Evolutionary conservation across 2,329 filamentous ascomycete genomes (phyloP).

Genomic region (Neonectria hederae): DNA sequence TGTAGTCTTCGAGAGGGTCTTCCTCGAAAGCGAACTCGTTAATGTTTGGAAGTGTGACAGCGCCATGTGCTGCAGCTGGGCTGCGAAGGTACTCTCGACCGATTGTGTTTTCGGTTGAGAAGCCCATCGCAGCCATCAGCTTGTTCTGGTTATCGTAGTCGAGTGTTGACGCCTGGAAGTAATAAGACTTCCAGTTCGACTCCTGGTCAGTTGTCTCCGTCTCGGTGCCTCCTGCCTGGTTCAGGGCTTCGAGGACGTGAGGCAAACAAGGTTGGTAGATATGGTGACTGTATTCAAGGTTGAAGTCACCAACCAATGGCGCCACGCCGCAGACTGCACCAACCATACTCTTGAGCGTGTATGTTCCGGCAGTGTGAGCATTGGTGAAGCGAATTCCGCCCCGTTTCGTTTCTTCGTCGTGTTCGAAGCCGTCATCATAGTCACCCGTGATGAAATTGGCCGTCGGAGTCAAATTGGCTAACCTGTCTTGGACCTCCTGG

Average conservation of each 20-base stretch:
- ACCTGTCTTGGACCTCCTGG: slow-evolving; percentile 39
- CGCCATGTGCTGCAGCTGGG: slow-evolving; percentile 43
- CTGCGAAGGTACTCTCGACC: slow-evolving; percentile 44
- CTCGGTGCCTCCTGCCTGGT: slow-evolving; percentile 31
- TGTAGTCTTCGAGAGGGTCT: slow-evolving; percentile 44
- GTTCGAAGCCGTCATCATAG: slow-evolving; percentile 48
- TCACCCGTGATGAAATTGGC: slow-evolving; percentile 50
- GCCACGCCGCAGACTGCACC: slow-evolving; percentile 55
- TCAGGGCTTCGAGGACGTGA: slow-evolving; percentile 50
- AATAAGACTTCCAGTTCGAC: slow-evolving; percentile 46
- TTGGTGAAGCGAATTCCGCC: slow-evolving; percentile 55
- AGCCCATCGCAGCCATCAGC: slow-evolving; percentile 47
- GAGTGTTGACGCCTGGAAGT: slow-evolving; percentile 47
- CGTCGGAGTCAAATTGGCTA: slow-evolving; percentile 44
- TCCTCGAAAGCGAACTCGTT: slow-evolving; percentile 50
- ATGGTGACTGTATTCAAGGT: slow-evolving; percentile 52
- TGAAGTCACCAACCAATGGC: slow-evolving; percentile 54
- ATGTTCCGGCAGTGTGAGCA: slow-evolving; percentile 53
- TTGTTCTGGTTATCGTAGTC: slow-evolving; percentile 47
- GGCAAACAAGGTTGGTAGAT: slow-evolving; percentile 57
- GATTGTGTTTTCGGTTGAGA: slow-evolving; percentile 38
- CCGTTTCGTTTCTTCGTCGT: slow-evolving; percentile 31
- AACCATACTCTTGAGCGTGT: slow-evolving; percentile 55
- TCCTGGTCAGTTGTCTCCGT: slow-evolving; percentile 18
- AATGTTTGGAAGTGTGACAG: slow-evolving; percentile 43